Evolutionary conservation across 495 filamentous ascomycete species (phyloP), one percentile per base, ranked within the genome.

Genomic region (Penicillium diatomitis): DNA sequence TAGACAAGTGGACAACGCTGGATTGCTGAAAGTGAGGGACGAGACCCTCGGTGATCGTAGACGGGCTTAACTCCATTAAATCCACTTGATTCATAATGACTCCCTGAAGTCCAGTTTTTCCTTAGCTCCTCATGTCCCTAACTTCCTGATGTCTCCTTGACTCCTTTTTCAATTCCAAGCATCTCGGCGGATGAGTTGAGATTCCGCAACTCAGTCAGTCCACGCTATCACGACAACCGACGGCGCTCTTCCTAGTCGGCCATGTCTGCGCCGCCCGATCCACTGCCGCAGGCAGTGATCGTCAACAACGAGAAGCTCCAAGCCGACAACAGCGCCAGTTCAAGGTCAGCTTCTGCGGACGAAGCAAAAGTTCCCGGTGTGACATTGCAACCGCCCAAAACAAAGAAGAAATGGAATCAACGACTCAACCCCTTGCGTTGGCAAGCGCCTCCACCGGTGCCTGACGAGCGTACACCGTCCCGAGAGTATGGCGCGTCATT

Each of bases 341-440:
- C 46, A 7, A 48, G 51, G 38, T 54, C 60, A 27, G 37, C 56
- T 32, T 56, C 56, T 5, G 48, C 39, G 28, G 55, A 58, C 5
- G 57, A 59, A 44, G 42, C 47, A 50, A 62, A 64, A 41, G 44
- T 52, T 8, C 48, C 51, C 8, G 42, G 57, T 30, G 28, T 47
- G 31, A 41, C 29, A 6, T 8, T 49, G 35, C 38, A 54, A 33
- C 44, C 46, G 3, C 34, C 50, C 8, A 30, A 10, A 7, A 37
- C 40, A 7, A 70, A 70, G 53, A 69, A 62, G 41, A 72, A 67
- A 64, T 82, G 78, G 80, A 66, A 78, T 60, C 65, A 68, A 41
- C 65, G 56, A 28, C 47, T 80, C 36, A 83, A 84, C 55, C 79
- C 81, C 3, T 53, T 84, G 30, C 77, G 76, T 49, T 60, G 65